These are phyloP conservation scores for Myriangium duriaei DNA, from an alignment of 2,329 filamentous ascomycete species.

Conservation along the genomic window DNA sequence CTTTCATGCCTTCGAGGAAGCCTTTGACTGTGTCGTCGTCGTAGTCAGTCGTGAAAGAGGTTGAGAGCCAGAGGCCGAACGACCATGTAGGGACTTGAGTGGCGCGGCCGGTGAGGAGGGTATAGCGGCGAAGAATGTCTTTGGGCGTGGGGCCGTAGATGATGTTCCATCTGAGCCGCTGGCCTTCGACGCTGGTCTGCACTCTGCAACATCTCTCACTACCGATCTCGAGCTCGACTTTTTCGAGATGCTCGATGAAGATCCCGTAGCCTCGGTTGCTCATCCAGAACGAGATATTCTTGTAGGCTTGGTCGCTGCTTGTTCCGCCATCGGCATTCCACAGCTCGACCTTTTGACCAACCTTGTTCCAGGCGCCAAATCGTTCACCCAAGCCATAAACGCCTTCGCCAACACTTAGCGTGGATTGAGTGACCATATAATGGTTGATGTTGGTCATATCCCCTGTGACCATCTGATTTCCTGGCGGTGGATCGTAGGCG, in stretches of 20 bases:
- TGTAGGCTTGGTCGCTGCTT: slow-evolving; percentile 58
- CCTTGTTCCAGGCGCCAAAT: slow-evolving; percentile 65
- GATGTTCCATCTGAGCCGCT: slow-evolving; percentile 61
- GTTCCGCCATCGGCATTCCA: slow-evolving; percentile 52
- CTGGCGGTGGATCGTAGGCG: slow-evolving; percentile 43
- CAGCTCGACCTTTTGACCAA: slow-evolving; percentile 57
- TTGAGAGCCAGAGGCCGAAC: slow-evolving; percentile 65
- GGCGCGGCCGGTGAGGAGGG: slow-evolving; percentile 53
- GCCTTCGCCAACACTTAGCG: slow-evolving; percentile 44
- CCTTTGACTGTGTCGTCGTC: slow-evolving; percentile 54
- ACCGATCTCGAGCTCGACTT: slow-evolving; percentile 59
- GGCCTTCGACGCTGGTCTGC: slow-evolving; percentile 55
- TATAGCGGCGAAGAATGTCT: slow-evolving; percentile 56
- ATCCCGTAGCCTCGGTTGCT: slow-evolving; percentile 64
- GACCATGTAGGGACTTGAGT: slow-evolving; percentile 59
- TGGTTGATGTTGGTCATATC: slow-evolving; percentile 36
- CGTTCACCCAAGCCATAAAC: slow-evolving; percentile 65
- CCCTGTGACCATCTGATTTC: slow-evolving; percentile 40
- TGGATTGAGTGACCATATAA: slow-evolving; percentile 35
- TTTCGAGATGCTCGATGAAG: slow-evolving; percentile 59
- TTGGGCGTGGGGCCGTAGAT: slow-evolving; percentile 61
- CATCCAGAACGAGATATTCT: slow-evolving; percentile 58
- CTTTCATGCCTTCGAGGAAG: slow-evolving; percentile 57
- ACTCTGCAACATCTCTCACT: slow-evolving; percentile 60
- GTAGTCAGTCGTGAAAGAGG: slow-evolving; percentile 62